Evolutionary conservation across 441 rosid genomes (phyloP).

Genomic region (Erodium moschatum): DNA sequence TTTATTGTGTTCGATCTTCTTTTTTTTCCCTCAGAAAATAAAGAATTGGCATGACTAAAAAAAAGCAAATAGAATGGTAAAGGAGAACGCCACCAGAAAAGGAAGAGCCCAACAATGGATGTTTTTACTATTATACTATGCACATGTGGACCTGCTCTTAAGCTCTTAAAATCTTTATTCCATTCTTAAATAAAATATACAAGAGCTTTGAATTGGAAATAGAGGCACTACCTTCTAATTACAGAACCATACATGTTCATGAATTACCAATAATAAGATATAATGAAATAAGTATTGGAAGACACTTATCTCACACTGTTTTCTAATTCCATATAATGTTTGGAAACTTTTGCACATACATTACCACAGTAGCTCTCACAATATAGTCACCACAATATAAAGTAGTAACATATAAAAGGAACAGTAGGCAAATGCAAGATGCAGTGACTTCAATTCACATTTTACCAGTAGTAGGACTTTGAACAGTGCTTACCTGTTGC

Average conservation of each 20-base stretch:
- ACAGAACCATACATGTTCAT: constrained; percentile 1
- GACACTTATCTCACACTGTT: background rate
- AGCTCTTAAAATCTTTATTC: background rate
- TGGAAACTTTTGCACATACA: background rate
- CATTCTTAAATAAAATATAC: background rate
- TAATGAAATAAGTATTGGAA: background rate
- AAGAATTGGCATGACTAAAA: too few relatives aligned
- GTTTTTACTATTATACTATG: background rate
- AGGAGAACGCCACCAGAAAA: background rate
- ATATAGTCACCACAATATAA: background rate
- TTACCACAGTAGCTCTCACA: background rate
- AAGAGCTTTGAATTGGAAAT: background rate
- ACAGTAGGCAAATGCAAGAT: constrained; percentile 8
- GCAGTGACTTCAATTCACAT: constrained; percentile 12
- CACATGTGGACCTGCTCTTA: background rate
- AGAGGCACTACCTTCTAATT: background rate
- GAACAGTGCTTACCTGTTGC: constrained; percentile 60
- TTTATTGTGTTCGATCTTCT: too few relatives aligned
- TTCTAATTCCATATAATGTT: background rate
- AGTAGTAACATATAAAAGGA: background rate
- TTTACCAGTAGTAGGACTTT: constrained; percentile 1
- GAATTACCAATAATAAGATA: background rate
- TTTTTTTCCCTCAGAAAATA: too few relatives aligned
- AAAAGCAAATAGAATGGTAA: too few relatives aligned
- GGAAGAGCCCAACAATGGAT: background rate